Evolutionary conservation across 2,329 filamentous ascomycete species (phyloP), one percentile per base, ranked within the genome.

Genomic region (Catunica adiposa): DNA sequence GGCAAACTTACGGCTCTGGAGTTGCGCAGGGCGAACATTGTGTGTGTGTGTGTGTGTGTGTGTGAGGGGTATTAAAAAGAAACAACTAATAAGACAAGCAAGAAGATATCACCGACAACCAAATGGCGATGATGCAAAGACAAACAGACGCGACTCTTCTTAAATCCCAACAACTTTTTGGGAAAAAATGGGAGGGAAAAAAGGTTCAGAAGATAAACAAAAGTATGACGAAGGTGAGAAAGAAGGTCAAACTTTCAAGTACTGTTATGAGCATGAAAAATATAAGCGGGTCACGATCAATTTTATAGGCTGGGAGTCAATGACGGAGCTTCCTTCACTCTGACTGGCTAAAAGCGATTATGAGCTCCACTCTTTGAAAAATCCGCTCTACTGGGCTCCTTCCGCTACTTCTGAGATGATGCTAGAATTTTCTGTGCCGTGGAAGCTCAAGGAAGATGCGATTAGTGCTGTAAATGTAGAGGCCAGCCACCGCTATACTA

Each of bases 11-110:
- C 84, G 79, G 82, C 82, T 77, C 83, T 79, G 66, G 79, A 78
- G 65, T 87, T 73, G 70, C 81, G 80, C 65, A 83, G 79, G 67
- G 83, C 75, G 72, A 87, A 70, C 84, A 88, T 86, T 68, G 71
- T 82, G 73, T 66, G 64, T 63, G 64, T 64, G 63, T 37, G 7
- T 68, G 71, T 82, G 73, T 66, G 64, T 63, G 42, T 53, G 57
- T 51, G 61, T 61, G 62, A 61, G 61, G 62, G 61, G 63, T 64
- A 64, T 67, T 61, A 63, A 61, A 62, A 64, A 62, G 64, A 63
- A 64, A 66, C 61, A 62, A 60, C 59, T 63, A 64, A 60, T 62
- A 64, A 64, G 62, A 61, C 63, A 62, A 63, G 62, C 62, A 63
- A 64, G 62, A 62, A 66, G 67, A 63, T 56, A 34, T 38, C 48